Evolutionary conservation across 768 basidiomycete species (phyloP), one percentile per base, ranked within the genome.

Genomic region (Candolleomyces eurysporus): DNA sequence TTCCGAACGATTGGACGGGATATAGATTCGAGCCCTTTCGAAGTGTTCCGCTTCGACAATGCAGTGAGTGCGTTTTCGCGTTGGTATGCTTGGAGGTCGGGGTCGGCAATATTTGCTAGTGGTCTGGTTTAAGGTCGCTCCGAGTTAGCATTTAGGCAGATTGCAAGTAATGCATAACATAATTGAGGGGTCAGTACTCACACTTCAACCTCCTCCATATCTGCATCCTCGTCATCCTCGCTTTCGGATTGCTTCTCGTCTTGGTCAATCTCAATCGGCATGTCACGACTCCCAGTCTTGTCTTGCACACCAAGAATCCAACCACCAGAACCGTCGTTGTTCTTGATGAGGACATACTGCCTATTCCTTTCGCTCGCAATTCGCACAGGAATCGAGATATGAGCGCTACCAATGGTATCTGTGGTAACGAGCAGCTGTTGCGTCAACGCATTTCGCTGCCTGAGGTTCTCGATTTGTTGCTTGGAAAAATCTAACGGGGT

Each of bases 401-500:
- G 84, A 0, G 93, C 92, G 68, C 88, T 93, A 59, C 94, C 94
- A 61, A 98, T 94, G 57, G 82, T 91, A 70, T 98, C 95, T 1
- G 95, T 97, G 16, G 97, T 96, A 52, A 83, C 85, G 51, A 98
- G 78, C 39, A 99, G 83, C 69, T 96, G 94, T 67, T 98, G 97
- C 1, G 97, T 98, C 64, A 98, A 79, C 3, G 86, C 71, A 70
- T 99, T 99, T 42, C 97, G 82, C 72, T 97, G 90, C 64, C 87
- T 83, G 10, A 99, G 81, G 67, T 93, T 91, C 73, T 87, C 84
- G 72, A 99, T 98, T 72, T 99, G 97, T 64, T 96, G 90, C 68
- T 90, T 94, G 0, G 95, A 98, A 72, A 99, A 99, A 72, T 98
- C 97, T 58, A 98, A 78, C 0, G 97, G 88, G 0, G 95, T 96